Conservation (phyloP, 352 stramenopile species). For the Elongisporangium undulatum region DNA sequence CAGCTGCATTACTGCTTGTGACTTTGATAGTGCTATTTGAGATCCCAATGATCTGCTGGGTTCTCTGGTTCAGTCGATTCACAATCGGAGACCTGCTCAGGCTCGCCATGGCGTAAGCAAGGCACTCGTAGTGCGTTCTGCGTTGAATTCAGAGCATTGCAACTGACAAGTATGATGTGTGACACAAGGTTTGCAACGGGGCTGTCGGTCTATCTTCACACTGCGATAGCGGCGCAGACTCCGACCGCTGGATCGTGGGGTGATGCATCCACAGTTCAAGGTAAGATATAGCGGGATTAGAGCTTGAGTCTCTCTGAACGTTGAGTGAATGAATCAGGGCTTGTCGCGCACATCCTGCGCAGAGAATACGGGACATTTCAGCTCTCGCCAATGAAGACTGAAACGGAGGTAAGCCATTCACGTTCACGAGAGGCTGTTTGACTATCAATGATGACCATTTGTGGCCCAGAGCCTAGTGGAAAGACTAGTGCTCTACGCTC, state of each 20-base stretch:
- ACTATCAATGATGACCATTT: background rate
- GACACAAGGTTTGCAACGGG: conserved; percentile 28
- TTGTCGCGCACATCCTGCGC: conserved; percentile 66
- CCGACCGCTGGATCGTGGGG: conserved; percentile 84
- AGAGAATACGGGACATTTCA: conserved; percentile 91
- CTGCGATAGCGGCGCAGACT: conserved; percentile 16
- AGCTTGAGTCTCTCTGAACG: background rate
- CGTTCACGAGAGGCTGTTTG: background rate
- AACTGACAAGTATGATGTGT: background rate
- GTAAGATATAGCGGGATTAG: background rate
- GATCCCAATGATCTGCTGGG: conserved; percentile 66
- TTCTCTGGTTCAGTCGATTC: conserved; percentile 26
- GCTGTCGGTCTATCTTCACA: conserved; percentile 27
- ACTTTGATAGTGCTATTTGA: conserved; percentile 75
- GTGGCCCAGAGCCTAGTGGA: conserved; percentile 12
- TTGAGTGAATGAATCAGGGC: conserved; percentile 8
- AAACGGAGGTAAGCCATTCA: conserved; percentile 23
- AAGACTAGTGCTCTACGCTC: conserved; percentile 21
- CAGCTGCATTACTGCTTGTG: background rate
- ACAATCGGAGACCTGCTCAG: conserved; percentile 11
- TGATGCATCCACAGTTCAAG: conserved; percentile 61
- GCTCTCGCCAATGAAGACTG: conserved; percentile 67
- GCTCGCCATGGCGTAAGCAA: conserved; percentile 20
- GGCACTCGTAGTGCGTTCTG: background rate
- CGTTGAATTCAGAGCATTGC: conserved; percentile 9